These are phyloP conservation scores for Erythrobasidium hasegawianum DNA, from an alignment of 1,284 basidiomycete genomes.

Conservation along the genomic window DNA sequence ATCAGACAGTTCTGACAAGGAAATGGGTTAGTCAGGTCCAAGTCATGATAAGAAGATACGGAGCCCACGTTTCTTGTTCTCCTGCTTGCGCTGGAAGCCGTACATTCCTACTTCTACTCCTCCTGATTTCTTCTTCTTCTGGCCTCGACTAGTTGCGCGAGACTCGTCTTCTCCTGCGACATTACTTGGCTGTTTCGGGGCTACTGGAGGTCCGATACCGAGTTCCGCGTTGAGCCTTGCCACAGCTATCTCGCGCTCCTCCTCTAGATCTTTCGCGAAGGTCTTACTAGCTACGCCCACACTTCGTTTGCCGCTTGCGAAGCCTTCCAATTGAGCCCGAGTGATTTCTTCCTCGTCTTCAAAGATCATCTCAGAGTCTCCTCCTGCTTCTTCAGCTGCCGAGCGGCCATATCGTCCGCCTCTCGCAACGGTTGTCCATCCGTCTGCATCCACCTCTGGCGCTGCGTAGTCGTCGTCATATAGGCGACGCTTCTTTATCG, in stretches of 20 bases:
- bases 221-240: conserved; percentile 12
- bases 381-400: neutral
- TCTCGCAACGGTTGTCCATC: conserved; percentile 28
- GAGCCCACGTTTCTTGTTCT: conserved; percentile 29
- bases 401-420: conserved; percentile 24
- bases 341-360: conserved; percentile 29
- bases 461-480: conserved; percentile 33
- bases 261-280: conserved; percentile 13
- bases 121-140: conserved; percentile 33
- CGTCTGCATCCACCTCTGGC: conserved; percentile 29
- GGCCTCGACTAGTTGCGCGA: conserved; percentile 16
- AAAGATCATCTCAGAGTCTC: conserved; percentile 6
- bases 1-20: conserved; percentile 8
- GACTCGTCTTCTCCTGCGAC: conserved; percentile 1
- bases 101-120: conserved; percentile 31
- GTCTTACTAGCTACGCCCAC: conserved; percentile 18
- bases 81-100: conserved; percentile 24
- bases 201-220: conserved; percentile 9
- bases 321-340: conserved; percentile 30
- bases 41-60: neutral
- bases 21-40: neutral
- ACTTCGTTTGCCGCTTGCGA: conserved; percentile 25
- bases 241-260: conserved; percentile 3
- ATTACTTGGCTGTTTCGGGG: neutral
- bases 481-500: conserved; percentile 21